Evolutionary conservation across 2,329 filamentous ascomycete genomes (phyloP), one percentile per base, ranked within the genome.

Genomic region (Lasiodiplodia sp.): DNA sequence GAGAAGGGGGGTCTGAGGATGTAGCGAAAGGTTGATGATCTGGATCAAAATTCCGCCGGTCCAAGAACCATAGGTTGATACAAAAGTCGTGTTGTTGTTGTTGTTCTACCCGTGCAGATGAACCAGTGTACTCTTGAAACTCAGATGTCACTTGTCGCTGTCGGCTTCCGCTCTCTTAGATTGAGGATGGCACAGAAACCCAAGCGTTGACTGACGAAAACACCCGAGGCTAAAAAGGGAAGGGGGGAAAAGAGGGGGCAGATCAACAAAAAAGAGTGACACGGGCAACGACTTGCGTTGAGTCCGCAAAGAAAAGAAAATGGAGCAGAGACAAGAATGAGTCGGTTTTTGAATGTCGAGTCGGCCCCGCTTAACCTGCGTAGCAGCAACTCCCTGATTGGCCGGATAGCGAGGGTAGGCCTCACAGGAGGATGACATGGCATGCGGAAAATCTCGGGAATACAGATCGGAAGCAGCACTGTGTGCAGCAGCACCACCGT

Each of bases 111-210:
- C 23, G 55, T 40, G 38, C 55, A 57, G 55, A 34, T 38, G 34
- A 34, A 57, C 25, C 34, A 14, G 55, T 12, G n/a, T 18, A 57
- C 6, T 57, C n/a, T 57, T 8, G 14, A 21, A 37, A 16, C 53
- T 56, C n/a, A 57, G 55, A 57, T 38, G 34, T n/a, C 55, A 57
- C 18, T 25, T 57, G 21, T 40, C 55, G 55, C 55, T 14, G 34
- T 57, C n/a, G 10, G n/a, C 4, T n/a, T 57, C 8, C 18, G 4
- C 18, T 10, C 10, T 40, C n/a, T 38, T 23, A 16, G 21, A 52
- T n/a, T 47, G 40, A 44, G 14, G 23, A 28, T 18, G 51, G 6
- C 51, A 28, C 51, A 28, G 21, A 7, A 53, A 28, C 21, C 21
- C 7, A 5, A 28, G 25, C 51, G 25, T 5, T 11, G 23, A 52